These are phyloP conservation scores for Xylaria castorea DNA, from an alignment of 495 filamentous ascomycete genomes.

Conservation along the genomic window DNA sequence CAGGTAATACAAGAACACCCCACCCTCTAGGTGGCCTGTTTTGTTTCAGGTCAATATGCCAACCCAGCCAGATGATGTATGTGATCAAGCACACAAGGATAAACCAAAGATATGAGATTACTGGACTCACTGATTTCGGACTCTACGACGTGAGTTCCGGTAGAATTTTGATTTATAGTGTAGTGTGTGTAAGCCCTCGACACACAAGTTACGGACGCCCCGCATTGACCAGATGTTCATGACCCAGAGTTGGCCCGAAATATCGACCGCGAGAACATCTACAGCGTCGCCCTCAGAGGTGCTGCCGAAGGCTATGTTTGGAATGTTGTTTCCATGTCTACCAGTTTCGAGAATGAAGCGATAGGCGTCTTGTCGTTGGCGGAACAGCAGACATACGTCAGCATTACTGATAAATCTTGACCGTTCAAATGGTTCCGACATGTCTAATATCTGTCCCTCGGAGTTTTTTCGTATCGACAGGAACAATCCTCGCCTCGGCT, in stretches of 20 bases:
- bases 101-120: background rate
- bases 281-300: slow-evolving; percentile 65
- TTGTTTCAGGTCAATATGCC: background rate
- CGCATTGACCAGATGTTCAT: slow-evolving; percentile 63
- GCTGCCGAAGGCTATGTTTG: slow-evolving; percentile 74
- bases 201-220: background rate
- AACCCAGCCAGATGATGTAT: background rate
- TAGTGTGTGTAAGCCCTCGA: background rate
- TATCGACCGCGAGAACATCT: slow-evolving; percentile 78
- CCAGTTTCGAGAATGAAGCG: slow-evolving; percentile 32
- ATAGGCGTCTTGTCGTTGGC: background rate
- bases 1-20: slow-evolving; percentile 55
- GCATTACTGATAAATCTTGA: too few species aligned
- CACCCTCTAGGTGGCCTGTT: slow-evolving; percentile 44
- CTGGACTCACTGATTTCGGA: background rate
- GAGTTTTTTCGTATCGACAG: background rate
- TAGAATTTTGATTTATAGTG: background rate
- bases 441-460: background rate
- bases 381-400: background rate
- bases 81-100: background rate
- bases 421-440: background rate
- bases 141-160: background rate
- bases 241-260: slow-evolving; percentile 67
- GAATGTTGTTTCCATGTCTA: slow-evolving; percentile 67
- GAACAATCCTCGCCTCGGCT: background rate